Evolutionary conservation across 2,329 filamentous ascomycete species (phyloP).

Genomic region (Verticillium nonalfalfae): DNA sequence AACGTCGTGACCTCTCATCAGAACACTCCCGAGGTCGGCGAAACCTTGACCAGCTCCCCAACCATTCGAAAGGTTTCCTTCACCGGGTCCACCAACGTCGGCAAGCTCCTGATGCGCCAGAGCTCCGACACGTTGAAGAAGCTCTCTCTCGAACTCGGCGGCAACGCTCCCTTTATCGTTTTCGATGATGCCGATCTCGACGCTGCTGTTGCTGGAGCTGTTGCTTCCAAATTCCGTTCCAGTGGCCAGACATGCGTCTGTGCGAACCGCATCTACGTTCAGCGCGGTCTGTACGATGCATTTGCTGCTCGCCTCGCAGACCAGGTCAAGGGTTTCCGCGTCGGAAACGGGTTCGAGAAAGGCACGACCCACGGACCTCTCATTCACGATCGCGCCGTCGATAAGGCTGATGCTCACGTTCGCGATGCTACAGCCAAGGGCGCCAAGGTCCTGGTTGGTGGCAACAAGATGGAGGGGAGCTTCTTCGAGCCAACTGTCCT

Average conservation of each 20-base stretch:
- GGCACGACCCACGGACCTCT: slow-evolving; percentile 73
- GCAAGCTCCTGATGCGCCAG: slow-evolving; percentile 82
- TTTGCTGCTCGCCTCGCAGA: slow-evolving; percentile 65
- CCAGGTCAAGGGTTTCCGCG: slow-evolving; percentile 67
- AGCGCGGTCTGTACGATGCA: slow-evolving; percentile 69
- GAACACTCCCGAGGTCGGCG: slow-evolving; percentile 76
- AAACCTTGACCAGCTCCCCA: slow-evolving; percentile 68
- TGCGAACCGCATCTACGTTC: slow-evolving; percentile 77
- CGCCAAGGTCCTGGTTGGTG: slow-evolving; percentile 67
- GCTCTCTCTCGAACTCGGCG: slow-evolving; percentile 82
- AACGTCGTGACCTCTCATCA: slow-evolving; percentile 77
- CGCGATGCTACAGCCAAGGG: slow-evolving; percentile 73
- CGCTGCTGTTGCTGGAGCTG: slow-evolving; percentile 72
- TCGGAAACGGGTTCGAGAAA: slow-evolving; percentile 67
- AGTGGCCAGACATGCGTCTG: slow-evolving; percentile 96
- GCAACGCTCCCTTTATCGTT: slow-evolving; percentile 93
- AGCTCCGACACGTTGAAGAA: slow-evolving; percentile 78
- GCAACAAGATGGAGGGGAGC: slow-evolving; percentile 65
- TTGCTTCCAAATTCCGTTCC: slow-evolving; percentile 86
- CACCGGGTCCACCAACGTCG: slow-evolving; percentile 70
- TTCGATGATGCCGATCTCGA: slow-evolving; percentile 94
- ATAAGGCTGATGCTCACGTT: slow-evolving; percentile 76
- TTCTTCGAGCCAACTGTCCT: slow-evolving; percentile 91
- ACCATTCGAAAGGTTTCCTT: slow-evolving; percentile 88
- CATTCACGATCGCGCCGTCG: slow-evolving; percentile 76